Evolutionary conservation across 2,329 filamentous ascomycete species (phyloP).

Genomic region (Sporothrix pallida): DNA sequence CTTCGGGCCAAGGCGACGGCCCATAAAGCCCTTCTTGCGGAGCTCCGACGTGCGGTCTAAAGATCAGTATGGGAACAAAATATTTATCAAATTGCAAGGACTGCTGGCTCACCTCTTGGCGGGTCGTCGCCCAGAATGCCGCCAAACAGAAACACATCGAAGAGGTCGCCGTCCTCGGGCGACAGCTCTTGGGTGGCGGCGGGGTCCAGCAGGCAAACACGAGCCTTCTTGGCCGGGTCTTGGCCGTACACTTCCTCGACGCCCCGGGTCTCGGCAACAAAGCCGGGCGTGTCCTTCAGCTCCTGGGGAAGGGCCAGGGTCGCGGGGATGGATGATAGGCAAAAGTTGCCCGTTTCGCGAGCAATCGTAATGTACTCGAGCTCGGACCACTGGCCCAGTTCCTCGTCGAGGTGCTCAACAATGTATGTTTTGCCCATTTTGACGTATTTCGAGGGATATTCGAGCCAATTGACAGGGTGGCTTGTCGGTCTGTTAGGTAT

Average conservation of each 20-base stretch:
- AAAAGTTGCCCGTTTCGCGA: conserved; percentile 78
- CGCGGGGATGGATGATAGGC: conserved; percentile 79
- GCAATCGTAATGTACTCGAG: conserved; percentile 92
- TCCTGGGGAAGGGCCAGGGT: conserved; percentile 68
- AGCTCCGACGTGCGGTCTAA: conserved; percentile 93
- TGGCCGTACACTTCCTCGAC: conserved; percentile 82
- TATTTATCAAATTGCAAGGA: not conserved
- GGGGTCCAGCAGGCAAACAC: conserved; percentile 34
- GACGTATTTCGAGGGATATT: not conserved
- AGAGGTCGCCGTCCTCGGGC: conserved; percentile 79
- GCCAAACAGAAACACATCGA: conserved; percentile 93
- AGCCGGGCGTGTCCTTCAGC: conserved; percentile 62
- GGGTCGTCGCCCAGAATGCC: conserved; percentile 96
- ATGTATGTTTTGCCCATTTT: conserved; percentile 74
- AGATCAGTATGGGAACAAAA: conserved; percentile 32
- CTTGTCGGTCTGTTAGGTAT: not conserved
- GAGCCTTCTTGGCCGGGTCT: conserved; percentile 59
- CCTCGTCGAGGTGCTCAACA: conserved; percentile 94
- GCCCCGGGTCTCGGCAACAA: conserved; percentile 74
- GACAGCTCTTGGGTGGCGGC: conserved; percentile 67
- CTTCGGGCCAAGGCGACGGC: conserved; percentile 83
- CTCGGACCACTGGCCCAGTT: conserved; percentile 91
- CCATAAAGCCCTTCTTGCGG: conserved; percentile 88
- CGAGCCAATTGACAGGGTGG: not conserved
- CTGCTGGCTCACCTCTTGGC: conserved; percentile 71